Evolutionary conservation across 148 eudicot species (phyloP).

Genomic region (Diospyros lotus): DNA sequence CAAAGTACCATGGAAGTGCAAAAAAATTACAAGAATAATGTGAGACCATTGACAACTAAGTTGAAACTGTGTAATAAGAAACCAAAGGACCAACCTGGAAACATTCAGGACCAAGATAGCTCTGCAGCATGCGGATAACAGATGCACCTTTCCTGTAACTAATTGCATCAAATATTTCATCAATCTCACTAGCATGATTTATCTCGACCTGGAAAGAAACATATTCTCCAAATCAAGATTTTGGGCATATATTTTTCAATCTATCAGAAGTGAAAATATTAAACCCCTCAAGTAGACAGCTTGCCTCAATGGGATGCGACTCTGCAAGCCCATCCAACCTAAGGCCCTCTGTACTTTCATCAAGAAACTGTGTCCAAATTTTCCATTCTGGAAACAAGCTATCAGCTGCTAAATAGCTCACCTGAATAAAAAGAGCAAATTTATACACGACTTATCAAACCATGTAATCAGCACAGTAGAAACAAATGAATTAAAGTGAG

Average conservation of each 20-base stretch:
- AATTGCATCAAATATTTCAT: slow-evolving; percentile 95
- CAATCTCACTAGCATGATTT: slow-evolving; percentile 86
- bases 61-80: background rate
- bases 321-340: slow-evolving; percentile 86
- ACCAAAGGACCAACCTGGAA: slow-evolving; percentile 60
- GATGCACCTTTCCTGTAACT: slow-evolving; percentile 95
- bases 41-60: background rate
- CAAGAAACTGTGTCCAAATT: slow-evolving; percentile 97
- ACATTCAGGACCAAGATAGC: slow-evolving; percentile 81
- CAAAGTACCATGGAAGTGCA: background rate
- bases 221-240: background rate
- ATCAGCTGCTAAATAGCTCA: slow-evolving; percentile 84
- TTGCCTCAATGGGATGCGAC: slow-evolving; percentile 92
- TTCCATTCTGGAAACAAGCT: slow-evolving; percentile 90
- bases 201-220: slow-evolving; percentile 63
- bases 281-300: slow-evolving; percentile 1
- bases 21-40: background rate
- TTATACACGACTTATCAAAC: background rate
- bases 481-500: background rate
- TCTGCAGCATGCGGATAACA: slow-evolving; percentile 88
- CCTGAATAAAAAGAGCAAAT: slow-evolving; percentile 35
- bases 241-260: slow-evolving; percentile 4
- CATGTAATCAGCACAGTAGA: background rate
- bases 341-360: slow-evolving; percentile 79
- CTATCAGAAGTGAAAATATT: background rate